phyloP scores from a whole-genome alignment of 371 early-diverging fungal genomes.

The Caulochytrium protostelioides region DNA sequence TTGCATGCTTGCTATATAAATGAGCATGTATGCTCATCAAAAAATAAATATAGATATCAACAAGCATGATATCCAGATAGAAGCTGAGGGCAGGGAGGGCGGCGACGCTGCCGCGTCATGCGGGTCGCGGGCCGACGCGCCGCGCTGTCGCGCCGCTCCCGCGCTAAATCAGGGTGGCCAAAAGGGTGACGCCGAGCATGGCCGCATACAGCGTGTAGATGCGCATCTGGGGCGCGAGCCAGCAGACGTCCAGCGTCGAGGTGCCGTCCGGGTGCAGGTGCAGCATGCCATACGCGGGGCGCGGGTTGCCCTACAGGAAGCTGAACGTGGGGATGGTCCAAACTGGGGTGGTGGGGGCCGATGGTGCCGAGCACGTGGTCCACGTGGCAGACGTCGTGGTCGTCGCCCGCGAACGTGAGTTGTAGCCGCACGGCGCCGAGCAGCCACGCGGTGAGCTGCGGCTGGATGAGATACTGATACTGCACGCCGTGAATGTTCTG shows the following conservation, averaged over 20 bases:
- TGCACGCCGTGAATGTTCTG: constrained; percentile 52
- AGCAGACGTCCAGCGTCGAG: constrained; percentile 13
- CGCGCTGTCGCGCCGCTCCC: too few species aligned
- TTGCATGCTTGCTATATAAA: too few species aligned
- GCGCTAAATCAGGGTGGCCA: not conserved
- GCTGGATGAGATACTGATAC: constrained; percentile 55
- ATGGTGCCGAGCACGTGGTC: constrained; percentile 10
- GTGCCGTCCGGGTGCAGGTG: constrained; percentile 9
- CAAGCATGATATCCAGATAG: too few species aligned
- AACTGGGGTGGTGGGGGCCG: constrained; percentile 2
- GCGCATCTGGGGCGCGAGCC: constrained; percentile 20
- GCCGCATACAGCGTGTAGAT: constrained; percentile 21
- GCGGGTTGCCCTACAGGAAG: constrained; percentile 32
- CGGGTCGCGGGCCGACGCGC: too few species aligned
- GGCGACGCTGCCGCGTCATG: too few species aligned
- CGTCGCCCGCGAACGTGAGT: constrained; percentile 68
- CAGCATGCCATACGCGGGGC: constrained; percentile 28
- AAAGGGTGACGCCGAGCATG: constrained; percentile 3
- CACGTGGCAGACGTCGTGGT: constrained; percentile 69
- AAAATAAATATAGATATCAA: too few species aligned
- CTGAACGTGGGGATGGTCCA: constrained; percentile 33
- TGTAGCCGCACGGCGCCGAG: constrained; percentile 37
- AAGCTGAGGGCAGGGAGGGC: too few species aligned
- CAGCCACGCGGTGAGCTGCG: constrained; percentile 28
- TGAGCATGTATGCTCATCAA: too few species aligned